These are phyloP conservation scores for Metarhizium humberi DNA, from an alignment of 2,329 filamentous ascomycete species.

Conservation along the genomic window DNA sequence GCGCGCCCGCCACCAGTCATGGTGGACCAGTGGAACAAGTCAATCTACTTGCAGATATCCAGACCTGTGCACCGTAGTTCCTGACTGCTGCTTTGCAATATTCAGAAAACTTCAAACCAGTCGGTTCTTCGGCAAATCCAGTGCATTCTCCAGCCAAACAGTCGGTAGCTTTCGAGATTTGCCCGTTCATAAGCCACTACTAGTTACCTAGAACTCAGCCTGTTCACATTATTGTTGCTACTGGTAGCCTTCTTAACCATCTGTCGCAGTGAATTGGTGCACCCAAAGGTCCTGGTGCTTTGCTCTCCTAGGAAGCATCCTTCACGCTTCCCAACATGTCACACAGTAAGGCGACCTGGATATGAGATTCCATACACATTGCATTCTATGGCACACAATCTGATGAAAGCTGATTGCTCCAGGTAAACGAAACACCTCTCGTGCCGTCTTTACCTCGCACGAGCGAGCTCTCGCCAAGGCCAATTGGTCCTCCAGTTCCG, in stretches of 20 bases:
- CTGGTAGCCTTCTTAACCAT: not conserved
- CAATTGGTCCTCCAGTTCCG: conserved; percentile 72
- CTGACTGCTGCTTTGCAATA: too few species aligned
- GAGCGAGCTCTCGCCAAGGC: conserved; percentile 76
- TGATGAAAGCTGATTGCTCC: not conserved
- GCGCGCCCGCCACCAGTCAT: too few species aligned
- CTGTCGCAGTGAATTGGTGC: too few species aligned
- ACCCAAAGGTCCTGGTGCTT: too few species aligned
- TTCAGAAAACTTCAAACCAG: too few species aligned
- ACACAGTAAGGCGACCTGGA: conserved; percentile 32
- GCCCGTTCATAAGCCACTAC: not conserved
- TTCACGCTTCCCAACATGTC: conserved; percentile 26
- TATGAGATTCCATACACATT: not conserved
- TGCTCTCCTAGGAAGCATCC: too few species aligned
- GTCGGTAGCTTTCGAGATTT: not conserved
- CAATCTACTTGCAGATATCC: too few species aligned
- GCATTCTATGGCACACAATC: not conserved
- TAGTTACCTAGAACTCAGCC: not conserved
- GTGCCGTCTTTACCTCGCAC: conserved; percentile 88
- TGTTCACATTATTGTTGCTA: not conserved
- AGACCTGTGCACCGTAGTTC: too few species aligned
- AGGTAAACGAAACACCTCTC: conserved; percentile 83
- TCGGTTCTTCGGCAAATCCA: not conserved
- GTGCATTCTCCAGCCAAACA: not conserved
- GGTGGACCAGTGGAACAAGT: too few species aligned